Conservation (phyloP, 1,284 basidiomycete species). For the Puccinia polysora region DNA sequence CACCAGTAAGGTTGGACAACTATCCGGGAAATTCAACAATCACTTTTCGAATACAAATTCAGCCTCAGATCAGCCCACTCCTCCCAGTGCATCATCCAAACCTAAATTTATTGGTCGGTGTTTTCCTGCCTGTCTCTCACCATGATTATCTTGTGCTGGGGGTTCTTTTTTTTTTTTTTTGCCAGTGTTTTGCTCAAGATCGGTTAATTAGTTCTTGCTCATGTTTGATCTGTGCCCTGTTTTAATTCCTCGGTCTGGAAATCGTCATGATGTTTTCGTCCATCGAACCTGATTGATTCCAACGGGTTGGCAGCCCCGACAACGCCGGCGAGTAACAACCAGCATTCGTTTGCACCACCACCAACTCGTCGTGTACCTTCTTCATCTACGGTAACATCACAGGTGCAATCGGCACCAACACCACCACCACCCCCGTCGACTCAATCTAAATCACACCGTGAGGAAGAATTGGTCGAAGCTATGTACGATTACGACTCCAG, state of each 20-base stretch:
- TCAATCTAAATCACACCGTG: not conserved
- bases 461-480: constrained; percentile 41
- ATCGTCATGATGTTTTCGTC: not conserved
- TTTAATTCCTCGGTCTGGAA: constrained; percentile 20
- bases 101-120: constrained; percentile 36
- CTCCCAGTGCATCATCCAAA: constrained; percentile 1
- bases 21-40: constrained; percentile 37
- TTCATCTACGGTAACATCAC: not conserved
- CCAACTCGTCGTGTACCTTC: constrained; percentile 16
- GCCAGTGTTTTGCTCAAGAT: too few relatives aligned
- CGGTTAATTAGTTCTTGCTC: too few relatives aligned
- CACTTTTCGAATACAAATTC: constrained; percentile 8
- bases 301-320: not conserved
- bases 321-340: not conserved
- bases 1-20: constrained; percentile 30
- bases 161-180: not conserved
- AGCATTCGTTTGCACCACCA: constrained; percentile 32
- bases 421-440: not conserved
- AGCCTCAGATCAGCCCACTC: not conserved
- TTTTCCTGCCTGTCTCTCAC: not conserved
- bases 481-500: constrained; percentile 40
- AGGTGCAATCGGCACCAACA: constrained; percentile 1
- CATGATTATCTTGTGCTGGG: not conserved
- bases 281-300: not conserved
- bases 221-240: too few relatives aligned